Percentiles rank a stretch among this genome's conserved stretches.
phyloP scores from a whole-genome alignment of 441 rosid species.

The Arabidopsis hybrid region DNA sequence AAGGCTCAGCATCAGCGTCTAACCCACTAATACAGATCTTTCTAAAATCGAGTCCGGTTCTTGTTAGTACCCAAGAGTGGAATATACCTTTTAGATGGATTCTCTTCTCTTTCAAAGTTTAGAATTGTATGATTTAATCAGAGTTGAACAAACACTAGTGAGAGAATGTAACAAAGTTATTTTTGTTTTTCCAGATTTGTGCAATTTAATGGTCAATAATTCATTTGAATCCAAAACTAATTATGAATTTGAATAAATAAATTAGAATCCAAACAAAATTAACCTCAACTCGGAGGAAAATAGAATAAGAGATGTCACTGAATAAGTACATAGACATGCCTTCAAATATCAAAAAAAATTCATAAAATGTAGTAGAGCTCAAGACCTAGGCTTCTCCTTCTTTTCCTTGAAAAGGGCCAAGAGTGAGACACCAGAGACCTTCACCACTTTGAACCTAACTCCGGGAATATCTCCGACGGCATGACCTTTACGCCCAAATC shows the following conservation, averaged over 20 bases:
- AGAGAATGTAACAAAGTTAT: neutral
- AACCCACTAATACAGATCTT: constrained; percentile 46
- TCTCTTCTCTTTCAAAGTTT: neutral
- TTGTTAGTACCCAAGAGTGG: constrained; percentile 12
- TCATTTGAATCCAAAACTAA: neutral
- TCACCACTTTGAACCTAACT: constrained; percentile 59
- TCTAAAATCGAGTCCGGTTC: neutral
- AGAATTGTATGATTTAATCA: constrained; percentile 25
- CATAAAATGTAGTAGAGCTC: constrained; percentile 16
- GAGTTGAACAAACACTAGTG: neutral
- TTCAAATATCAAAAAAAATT: constrained; percentile 18
- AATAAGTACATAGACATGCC: constrained; percentile 8
- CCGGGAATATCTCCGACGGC: constrained; percentile 63
- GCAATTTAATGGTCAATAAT: neutral
- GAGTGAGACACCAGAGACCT: constrained; percentile 60
- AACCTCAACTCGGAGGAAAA: constrained; percentile 5
- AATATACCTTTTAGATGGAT: neutral
- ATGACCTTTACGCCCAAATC: constrained; percentile 60
- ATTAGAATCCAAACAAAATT: constrained; percentile 1
- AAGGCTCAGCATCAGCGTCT: constrained; percentile 11
- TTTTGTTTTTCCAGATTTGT: neutral
- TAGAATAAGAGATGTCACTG: constrained; percentile 5
- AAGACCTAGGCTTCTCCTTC: constrained; percentile 64
- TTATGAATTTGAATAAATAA: neutral
- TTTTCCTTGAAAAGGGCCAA: constrained; percentile 59